Evolutionary conservation across 208 protist species (phyloP).

Genomic region (Crithidia acanthocephali): DNA sequence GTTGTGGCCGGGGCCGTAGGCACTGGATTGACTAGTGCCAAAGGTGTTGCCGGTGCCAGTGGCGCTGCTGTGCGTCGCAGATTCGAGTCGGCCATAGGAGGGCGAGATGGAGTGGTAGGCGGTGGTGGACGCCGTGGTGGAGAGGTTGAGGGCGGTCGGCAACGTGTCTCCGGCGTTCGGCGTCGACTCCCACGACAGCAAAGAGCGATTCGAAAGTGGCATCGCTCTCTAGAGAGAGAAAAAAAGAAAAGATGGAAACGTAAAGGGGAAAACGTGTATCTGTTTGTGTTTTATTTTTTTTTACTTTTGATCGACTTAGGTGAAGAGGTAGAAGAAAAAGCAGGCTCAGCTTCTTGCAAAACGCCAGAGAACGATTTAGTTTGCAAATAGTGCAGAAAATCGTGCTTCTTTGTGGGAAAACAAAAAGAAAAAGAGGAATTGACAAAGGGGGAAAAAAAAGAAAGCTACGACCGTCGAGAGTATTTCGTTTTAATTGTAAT

Average conservation of each 20-base stretch:
- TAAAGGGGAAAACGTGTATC: neutral
- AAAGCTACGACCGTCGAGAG: too few relatives aligned
- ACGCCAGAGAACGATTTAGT: too few relatives aligned
- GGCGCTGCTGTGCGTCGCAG: constrained; percentile 6
- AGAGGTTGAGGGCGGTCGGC: constrained; percentile 9
- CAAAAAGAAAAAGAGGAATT: too few relatives aligned
- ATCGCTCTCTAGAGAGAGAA: neutral
- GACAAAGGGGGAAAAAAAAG: too few relatives aligned
- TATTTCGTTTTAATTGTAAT: too few relatives aligned
- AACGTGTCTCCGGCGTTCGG: neutral
- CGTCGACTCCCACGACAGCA: constrained; percentile 16
- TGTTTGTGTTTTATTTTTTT: too few relatives aligned
- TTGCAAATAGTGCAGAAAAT: too few relatives aligned
- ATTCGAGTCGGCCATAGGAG: neutral
- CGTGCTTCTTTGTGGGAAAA: too few relatives aligned
- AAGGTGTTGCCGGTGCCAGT: constrained; percentile 7
- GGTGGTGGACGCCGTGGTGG: constrained; percentile 10
- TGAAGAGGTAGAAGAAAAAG: neutral
- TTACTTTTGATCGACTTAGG: too few relatives aligned
- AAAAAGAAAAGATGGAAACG: neutral
- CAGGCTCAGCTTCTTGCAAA: too few relatives aligned
- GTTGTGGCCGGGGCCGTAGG: neutral
- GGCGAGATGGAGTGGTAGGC: constrained; percentile 19
- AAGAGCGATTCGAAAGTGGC: constrained; percentile 6
- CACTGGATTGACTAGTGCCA: neutral